Evolutionary conservation across 2,329 filamentous ascomycete species (phyloP).

Genomic region (Venturia effusa): DNA sequence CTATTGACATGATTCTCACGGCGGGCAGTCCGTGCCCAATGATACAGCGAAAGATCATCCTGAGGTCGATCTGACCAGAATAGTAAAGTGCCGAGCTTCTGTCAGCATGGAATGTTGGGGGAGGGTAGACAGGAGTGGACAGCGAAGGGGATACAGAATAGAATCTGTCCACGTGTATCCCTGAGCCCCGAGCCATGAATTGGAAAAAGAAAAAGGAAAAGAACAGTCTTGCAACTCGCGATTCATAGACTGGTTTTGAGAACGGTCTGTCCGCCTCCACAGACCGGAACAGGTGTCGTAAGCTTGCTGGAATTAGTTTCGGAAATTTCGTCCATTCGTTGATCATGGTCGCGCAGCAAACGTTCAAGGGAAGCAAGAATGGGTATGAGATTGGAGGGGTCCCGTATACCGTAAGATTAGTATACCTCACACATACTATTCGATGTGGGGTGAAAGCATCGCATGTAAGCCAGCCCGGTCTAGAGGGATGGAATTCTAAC

Average conservation of each 20-base stretch:
- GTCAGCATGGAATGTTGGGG: background rate
- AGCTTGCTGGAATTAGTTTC: background rate
- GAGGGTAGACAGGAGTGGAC: background rate
- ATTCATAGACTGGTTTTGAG: background rate
- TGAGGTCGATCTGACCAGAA: background rate
- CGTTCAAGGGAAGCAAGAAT: no score
- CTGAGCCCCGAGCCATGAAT: background rate
- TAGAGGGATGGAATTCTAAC: background rate
- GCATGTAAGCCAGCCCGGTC: background rate
- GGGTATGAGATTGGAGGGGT: no score
- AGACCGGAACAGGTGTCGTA: background rate
- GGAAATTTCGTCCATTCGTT: background rate
- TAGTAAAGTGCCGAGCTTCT: background rate
- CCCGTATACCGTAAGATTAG: no score
- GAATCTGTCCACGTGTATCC: background rate
- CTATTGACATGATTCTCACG: background rate
- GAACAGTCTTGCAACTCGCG: background rate
- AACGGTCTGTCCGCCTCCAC: background rate
- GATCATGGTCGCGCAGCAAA: no score
- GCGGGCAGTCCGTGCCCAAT: background rate
- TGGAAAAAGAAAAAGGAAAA: background rate
- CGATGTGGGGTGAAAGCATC: background rate
- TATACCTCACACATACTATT: no score
- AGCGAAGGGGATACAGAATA: no score
- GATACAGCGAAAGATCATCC: background rate